Evolutionary conservation across 148 eudicot genomes (phyloP), one percentile per base, ranked within the genome.

Genomic region (Arbutus unedo): DNA sequence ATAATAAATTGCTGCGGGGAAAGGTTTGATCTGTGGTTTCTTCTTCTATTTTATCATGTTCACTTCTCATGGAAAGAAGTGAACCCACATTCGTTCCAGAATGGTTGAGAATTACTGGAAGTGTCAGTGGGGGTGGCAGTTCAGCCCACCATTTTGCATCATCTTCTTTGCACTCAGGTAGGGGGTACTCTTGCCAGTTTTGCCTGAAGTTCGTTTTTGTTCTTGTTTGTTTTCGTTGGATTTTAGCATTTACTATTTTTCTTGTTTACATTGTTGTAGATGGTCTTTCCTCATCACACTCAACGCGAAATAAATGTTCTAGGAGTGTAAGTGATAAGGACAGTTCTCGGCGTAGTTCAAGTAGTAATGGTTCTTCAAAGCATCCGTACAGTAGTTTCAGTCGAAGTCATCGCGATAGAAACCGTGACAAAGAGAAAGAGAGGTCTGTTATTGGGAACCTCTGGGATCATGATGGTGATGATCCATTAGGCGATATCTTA

Each of bases 51-150:
- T 83, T 88, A 88, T 89, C 86, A 93, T 93, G 98, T 79, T 88
- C 83, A 82, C 81, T 90, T 85, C 87, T 92, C 85, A 96, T 96
- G 98, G 98, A 96, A 81, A 90, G 81, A 89, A 94, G 95, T 93
- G 99, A 96, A 88, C 99, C 97, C 64, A 87, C 92, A 85, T 93
- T 96, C 84, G 94, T 85, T 87, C 99, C 99, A 54, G 95, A 96
- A 90, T 96, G 99, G 99, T 72, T 96, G 90, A 91, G 91, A 89
- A 85, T 85, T 73, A 74, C 90, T 81, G 98, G 92, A 86, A 89
- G 90, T 85, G 85, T 90, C 81, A 85, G 82, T 82, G 91, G 92
- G 56, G 90, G 88, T 82, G 91, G 97, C 82, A 81, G 80, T 87
- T 82, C 91, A 72, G 81, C 67, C 89, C 93, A 91, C 87, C 90